These are phyloP conservation scores for Amphichorda felina DNA, from an alignment of 2,329 filamentous ascomycete genomes.

Conservation along the genomic window DNA sequence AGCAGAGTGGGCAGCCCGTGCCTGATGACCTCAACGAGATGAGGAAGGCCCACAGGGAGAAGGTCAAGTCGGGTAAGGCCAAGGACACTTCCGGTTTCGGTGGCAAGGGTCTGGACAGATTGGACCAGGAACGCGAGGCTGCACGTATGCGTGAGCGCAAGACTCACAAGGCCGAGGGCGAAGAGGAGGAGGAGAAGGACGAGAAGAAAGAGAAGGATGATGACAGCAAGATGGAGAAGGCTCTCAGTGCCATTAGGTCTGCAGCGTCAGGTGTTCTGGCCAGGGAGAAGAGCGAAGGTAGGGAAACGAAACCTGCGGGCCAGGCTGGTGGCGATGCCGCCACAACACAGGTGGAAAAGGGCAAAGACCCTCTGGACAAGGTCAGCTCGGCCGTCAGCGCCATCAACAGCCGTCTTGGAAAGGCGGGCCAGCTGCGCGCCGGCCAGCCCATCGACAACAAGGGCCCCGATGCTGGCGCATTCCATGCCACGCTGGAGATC, in stretches of 20 bases:
- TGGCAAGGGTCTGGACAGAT: constrained; percentile 82
- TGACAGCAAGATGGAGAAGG: constrained; percentile 58
- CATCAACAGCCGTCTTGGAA: constrained; percentile 83
- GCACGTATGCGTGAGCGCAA: constrained; percentile 78
- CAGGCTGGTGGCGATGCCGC: constrained; percentile 39
- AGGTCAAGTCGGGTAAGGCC: constrained; percentile 85
- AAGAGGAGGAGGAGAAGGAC: constrained; percentile 67
- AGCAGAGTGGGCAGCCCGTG: constrained; percentile 76
- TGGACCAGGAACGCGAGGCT: constrained; percentile 84
- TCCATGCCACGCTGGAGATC: constrained; percentile 95
- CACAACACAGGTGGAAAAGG: constrained; percentile 43
- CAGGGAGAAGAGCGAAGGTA: constrained; percentile 34
- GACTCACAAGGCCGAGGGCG: constrained; percentile 78
- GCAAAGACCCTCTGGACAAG: constrained; percentile 65
- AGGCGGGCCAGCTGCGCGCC: constrained; percentile 77
- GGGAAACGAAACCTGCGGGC: constrained; percentile 17
- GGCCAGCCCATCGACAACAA: constrained; percentile 98
- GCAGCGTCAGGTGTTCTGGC: constrained; percentile 46
- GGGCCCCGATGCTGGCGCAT: constrained; percentile 90
- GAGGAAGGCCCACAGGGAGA: constrained; percentile 68
- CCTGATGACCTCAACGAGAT: constrained; percentile 57
- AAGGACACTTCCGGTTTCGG: constrained; percentile 87
- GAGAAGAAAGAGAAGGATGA: constrained; percentile 60
- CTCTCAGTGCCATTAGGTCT: constrained; percentile 51
- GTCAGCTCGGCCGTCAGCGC: constrained; percentile 82